Evolutionary conservation across 305 asterid genomes (phyloP).

Genomic region (Rubia tinctorum): DNA sequence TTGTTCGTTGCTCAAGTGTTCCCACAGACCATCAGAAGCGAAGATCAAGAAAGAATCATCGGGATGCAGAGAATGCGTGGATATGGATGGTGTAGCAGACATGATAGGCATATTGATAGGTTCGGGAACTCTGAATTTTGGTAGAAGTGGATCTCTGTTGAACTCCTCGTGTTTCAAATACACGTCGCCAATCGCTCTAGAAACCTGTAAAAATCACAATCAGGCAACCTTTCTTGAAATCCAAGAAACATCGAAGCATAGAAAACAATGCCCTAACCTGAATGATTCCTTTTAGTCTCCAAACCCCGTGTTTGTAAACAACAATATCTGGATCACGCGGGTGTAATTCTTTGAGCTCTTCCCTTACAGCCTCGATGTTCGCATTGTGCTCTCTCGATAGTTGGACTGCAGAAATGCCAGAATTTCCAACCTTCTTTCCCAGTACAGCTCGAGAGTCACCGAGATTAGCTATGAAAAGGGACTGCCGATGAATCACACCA

Average conservation of each 20-base stretch:
- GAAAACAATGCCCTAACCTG: conserved; percentile 23
- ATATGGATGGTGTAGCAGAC: conserved; percentile 34
- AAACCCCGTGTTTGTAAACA: conserved; percentile 34
- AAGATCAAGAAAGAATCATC: conserved; percentile 37
- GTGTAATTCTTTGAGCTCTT: conserved; percentile 31
- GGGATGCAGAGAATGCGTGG: conserved; percentile 31
- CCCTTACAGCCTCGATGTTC: conserved; percentile 30
- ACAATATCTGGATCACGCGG: conserved; percentile 37
- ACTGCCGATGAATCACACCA: conserved; percentile 34
- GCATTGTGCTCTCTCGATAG: conserved; percentile 40
- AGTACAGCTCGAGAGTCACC: conserved; percentile 41
- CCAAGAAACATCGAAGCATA: neutral
- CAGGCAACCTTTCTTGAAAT: neutral
- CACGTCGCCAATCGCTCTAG: conserved; percentile 38
- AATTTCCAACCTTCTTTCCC: conserved; percentile 34
- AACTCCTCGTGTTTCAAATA: conserved; percentile 32
- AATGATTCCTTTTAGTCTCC: conserved; percentile 45
- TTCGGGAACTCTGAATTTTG: conserved; percentile 32
- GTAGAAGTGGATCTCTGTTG: conserved; percentile 28
- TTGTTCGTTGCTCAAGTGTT: conserved; percentile 37
- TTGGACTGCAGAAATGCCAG: conserved; percentile 36
- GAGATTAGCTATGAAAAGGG: conserved; percentile 38
- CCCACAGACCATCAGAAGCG: conserved; percentile 47
- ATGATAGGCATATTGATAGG: conserved; percentile 34
- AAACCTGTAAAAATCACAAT: conserved; percentile 28